Conservation (phyloP, 2,329 filamentous ascomycete species). For the Colletotrichum sp. region DNA sequence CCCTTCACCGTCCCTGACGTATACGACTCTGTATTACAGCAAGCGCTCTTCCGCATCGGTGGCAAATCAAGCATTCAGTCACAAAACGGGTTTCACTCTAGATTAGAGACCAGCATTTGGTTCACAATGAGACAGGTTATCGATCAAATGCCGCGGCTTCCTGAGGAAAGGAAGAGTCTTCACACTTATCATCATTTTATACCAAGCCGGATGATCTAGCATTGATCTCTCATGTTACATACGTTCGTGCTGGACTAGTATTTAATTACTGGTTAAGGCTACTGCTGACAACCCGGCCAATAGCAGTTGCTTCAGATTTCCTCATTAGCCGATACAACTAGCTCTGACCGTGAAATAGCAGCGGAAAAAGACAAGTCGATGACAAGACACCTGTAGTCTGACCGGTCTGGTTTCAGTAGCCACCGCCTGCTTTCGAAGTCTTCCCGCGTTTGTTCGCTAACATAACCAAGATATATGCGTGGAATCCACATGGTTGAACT, state of each 20-base stretch:
- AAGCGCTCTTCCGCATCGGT: accelerated
- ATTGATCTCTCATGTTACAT: background rate
- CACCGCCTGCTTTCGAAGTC: background rate
- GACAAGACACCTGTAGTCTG: accelerated
- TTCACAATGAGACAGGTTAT: background rate
- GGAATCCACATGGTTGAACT: background rate
- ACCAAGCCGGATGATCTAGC: accelerated
- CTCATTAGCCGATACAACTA: too few species aligned
- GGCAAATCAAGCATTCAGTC: background rate
- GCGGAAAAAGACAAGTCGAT: accelerated
- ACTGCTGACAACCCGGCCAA: background rate
- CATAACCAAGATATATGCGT: background rate
- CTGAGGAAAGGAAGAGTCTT: accelerated
- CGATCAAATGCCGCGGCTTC: background rate
- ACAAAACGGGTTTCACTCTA: accelerated
- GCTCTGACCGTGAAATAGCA: background rate
- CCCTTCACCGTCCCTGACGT: accelerated
- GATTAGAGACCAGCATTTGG: background rate
- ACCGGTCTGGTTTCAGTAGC: background rate
- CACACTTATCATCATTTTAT: background rate
- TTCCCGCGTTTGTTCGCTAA: background rate
- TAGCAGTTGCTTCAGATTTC: background rate
- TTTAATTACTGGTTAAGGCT: background rate
- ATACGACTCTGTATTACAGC: background rate
- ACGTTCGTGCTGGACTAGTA: background rate